Conservation (phyloP, 2,329 filamentous ascomycete genomes). For the Penicillium paneum region DNA sequence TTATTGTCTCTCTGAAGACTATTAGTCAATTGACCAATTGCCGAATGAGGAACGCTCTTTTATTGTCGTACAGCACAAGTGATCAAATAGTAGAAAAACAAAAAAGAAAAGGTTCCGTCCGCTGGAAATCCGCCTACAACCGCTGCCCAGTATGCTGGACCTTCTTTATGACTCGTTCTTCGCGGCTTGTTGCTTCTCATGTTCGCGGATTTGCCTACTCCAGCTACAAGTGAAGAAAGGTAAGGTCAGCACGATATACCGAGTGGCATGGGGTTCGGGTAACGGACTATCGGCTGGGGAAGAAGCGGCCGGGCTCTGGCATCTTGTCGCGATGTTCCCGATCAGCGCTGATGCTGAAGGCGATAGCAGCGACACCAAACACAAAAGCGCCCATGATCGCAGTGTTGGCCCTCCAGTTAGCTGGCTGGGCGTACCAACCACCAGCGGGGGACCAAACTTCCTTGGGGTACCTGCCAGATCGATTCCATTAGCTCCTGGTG, state of each 20-base stretch:
- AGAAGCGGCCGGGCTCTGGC: conserved; percentile 74
- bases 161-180: conserved; percentile 39
- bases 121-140: conserved; percentile 24
- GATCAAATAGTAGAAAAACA: conserved; percentile 32
- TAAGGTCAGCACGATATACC: conserved; percentile 16
- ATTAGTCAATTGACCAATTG: conserved; percentile 35
- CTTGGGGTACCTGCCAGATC: conserved; percentile 74
- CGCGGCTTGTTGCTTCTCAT: conserved; percentile 55
- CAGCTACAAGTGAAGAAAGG: conserved; percentile 49
- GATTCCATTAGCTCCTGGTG: conserved; percentile 23
- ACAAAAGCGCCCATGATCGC: conserved; percentile 68
- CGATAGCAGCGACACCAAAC: conserved; percentile 63
- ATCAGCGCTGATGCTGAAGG: conserved; percentile 70
- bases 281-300: conserved; percentile 77
- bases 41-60: conserved; percentile 35
- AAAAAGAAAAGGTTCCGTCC: conserved; percentile 27
- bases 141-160: conserved; percentile 15
- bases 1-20: conserved; percentile 39
- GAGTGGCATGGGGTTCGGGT: conserved; percentile 5
- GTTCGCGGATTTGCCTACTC: conserved; percentile 68
- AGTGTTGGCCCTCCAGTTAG: conserved; percentile 95
- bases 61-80: conserved; percentile 40
- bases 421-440: conserved; percentile 94
- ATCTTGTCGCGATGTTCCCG: conserved; percentile 70
- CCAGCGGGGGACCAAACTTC: conserved; percentile 98